phyloP scores from a whole-genome alignment of 169 alveolate species.

The Theileria annulata region DNA sequence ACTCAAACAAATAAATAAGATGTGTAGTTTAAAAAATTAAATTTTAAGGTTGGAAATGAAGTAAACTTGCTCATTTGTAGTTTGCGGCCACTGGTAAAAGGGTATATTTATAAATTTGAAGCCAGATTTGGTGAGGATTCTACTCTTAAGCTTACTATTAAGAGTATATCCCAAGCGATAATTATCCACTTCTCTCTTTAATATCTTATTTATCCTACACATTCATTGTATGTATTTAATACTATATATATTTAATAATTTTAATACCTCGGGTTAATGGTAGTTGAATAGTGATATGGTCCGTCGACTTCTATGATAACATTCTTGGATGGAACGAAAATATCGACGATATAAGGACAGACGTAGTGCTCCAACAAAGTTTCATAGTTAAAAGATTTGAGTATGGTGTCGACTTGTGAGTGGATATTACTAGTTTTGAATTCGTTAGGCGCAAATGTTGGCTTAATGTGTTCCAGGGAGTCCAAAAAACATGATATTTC shows the following conservation, averaged over 20 bases:
- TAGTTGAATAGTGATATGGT: slow-evolving; percentile 51
- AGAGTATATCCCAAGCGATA: slow-evolving; percentile 18
- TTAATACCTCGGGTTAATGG: slow-evolving; percentile 40
- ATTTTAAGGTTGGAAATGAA: slow-evolving; percentile 19
- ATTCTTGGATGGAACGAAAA: not conserved
- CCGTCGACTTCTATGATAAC: slow-evolving; percentile 57
- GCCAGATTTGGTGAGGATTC: slow-evolving; percentile 28
- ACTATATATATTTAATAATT: not conserved
- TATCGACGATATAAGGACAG: slow-evolving; percentile 45
- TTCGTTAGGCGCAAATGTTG: slow-evolving; percentile 6
- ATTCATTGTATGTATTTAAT: not conserved
- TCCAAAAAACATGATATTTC: not conserved
- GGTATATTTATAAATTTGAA: slow-evolving; percentile 50
- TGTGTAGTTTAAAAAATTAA: not conserved
- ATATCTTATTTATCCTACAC: slow-evolving; percentile 26
- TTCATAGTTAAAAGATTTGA: slow-evolving; percentile 24
- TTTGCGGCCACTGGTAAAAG: slow-evolving; percentile 51
- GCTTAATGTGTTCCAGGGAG: not conserved
- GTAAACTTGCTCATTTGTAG: slow-evolving; percentile 38
- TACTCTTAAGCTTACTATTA: slow-evolving; percentile 35
- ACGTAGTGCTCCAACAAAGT: slow-evolving; percentile 30
- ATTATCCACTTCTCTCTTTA: slow-evolving; percentile 6
- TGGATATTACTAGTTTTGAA: slow-evolving; percentile 56
- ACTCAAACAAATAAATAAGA: not conserved
- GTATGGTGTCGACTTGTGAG: slow-evolving; percentile 40